A percentile compares a stretch with the other conserved stretches of the same genome.
These are phyloP conservation scores for cucumber (Cucumis sativus) DNA, from an alignment of 306 rosid genomes.

Conservation along the genomic window Cucumber_9930_V3 NC_026661.2:19511501-19512000, in stretches of 20 bases:
- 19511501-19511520: too few species aligned
- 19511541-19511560: too few species aligned
- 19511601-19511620: too few species aligned
- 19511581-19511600: too few species aligned
- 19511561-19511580: too few species aligned
- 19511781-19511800: too few species aligned
- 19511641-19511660: neutral
- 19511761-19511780: neutral
- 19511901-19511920: neutral
- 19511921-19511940: neutral
- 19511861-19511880: too few species aligned
- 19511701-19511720: neutral
- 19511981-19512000: neutral
- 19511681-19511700: neutral
- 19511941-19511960: constrained; percentile 1
- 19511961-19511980: neutral
- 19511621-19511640: too few species aligned
- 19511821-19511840: neutral
- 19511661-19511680: neutral
- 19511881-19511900: neutral
- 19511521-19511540: too few species aligned
- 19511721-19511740: too few species aligned
- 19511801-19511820: too few species aligned
- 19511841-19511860: neutral
- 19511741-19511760: neutral